Evolutionary conservation across 768 basidiomycete species (phyloP), one percentile per base, ranked within the genome.

Genomic region (Auricularia sp.): DNA sequence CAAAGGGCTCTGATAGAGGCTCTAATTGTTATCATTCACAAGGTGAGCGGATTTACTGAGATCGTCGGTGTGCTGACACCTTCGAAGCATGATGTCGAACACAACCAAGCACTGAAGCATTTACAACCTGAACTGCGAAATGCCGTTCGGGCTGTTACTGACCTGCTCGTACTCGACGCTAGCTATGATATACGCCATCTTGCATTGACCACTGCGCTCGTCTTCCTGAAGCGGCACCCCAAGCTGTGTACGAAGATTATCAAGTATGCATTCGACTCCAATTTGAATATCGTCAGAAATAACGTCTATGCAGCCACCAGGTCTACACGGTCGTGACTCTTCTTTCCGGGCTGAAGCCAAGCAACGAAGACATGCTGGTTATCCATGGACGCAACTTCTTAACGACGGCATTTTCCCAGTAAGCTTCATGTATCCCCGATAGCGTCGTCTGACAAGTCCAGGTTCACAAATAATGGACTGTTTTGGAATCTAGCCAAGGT

Each of bases 101-200:
- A 79, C 61, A 72, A 68, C 21, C 72, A 34, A 14, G 56, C 80
- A 14, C 75, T 91, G 63, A 77, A 73, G 61, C 83, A 84, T 68
- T 78, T 88, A 35, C 83, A 85, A 59, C 77, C 75, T 36, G 67
- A 74, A 14, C 74, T 90, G 2, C 80, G 84, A 43, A 78, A 74
- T 61, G 84, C 87, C 0, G 77, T 87, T 14, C 71, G 78, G 36
- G 78, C 80, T 23, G 76, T 80, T 1, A 72, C 86, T 61, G 84
- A 83, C 36, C 69, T 85, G 8, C 68, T 87, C 44, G 72, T 81
- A 3, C 73, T 77, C 51, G 81, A 86, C 44, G 73, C 86, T 61
- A 85, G 82, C 69, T 85, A 87, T 62, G 89, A 91, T 68, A 68
- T 88, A 35, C 83, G 86, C 7, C 87, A 88, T 66, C 74, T 90